Evolutionary conservation across 352 stramenopile species (phyloP).

Genomic region (Pythium periplocum): DNA sequence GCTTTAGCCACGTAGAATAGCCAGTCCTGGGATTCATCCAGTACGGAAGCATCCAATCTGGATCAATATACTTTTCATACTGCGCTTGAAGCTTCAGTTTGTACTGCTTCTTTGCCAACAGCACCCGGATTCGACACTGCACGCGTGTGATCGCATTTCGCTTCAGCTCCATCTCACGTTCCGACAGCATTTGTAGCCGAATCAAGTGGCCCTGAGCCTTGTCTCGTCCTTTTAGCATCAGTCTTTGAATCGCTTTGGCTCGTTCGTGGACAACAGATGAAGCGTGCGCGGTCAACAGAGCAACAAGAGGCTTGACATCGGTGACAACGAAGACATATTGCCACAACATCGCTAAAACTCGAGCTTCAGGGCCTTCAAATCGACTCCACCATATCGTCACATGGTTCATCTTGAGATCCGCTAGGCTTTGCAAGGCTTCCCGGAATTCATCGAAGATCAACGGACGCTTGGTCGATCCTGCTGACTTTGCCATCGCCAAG

Average conservation of each 20-base stretch:
- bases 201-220: constrained; percentile 22
- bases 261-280: constrained; percentile 19
- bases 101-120: constrained; percentile 31
- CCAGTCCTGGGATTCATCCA: constrained; percentile 65
- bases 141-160: constrained; percentile 23
- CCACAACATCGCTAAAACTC: constrained; percentile 42
- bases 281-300: constrained; percentile 12
- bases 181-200: constrained; percentile 11
- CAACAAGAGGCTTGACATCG: constrained; percentile 19
- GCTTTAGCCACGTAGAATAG: constrained; percentile 71
- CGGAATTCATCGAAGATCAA: constrained; percentile 45
- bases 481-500: constrained; percentile 48
- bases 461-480: constrained; percentile 36
- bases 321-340: constrained; percentile 28
- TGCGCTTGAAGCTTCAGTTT: constrained; percentile 25
- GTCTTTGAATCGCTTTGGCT: constrained; percentile 25
- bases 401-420: constrained; percentile 24
- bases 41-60: constrained; percentile 53
- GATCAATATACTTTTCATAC: constrained; percentile 75
- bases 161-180: constrained; percentile 13
- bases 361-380: constrained; percentile 32
- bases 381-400: constrained; percentile 41
- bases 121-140: constrained; percentile 24
- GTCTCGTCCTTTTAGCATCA: constrained; percentile 22
- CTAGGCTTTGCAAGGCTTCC: constrained; percentile 23